Percentiles rank a stretch among this genome's conserved stretches.
phyloP scores from a whole-genome alignment of 257 asterid genomes.

The Eucommia ulmoides region DNA sequence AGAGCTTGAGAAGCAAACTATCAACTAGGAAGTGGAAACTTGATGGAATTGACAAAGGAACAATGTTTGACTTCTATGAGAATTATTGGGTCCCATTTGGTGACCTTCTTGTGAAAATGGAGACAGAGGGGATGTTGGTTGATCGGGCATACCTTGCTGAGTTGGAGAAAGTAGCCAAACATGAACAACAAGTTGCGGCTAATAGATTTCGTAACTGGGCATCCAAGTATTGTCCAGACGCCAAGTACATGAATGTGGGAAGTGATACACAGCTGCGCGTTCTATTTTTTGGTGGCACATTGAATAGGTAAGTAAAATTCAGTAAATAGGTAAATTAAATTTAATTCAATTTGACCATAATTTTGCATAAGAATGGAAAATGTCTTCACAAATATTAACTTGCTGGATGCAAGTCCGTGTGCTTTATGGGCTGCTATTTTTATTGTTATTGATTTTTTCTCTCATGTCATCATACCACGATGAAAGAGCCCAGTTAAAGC shows the following conservation, averaged over 20 bases:
- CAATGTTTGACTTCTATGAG: slow-evolving; percentile 65
- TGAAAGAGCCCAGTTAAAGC: too few relatives aligned
- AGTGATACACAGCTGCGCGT: slow-evolving; percentile 92
- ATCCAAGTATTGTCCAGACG: slow-evolving; percentile 71
- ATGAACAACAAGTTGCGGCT: slow-evolving; percentile 75
- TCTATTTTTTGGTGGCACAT: slow-evolving; percentile 81
- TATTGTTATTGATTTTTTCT: too few relatives aligned
- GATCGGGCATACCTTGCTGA: slow-evolving; percentile 83
- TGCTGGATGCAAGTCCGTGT: too few relatives aligned
- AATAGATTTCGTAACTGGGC: slow-evolving; percentile 93
- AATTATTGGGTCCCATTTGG: slow-evolving; percentile 87
- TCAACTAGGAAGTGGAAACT: slow-evolving; percentile 46
- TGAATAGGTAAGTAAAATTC: slow-evolving; percentile 65
- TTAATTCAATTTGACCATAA: too few relatives aligned
- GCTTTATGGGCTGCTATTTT: too few relatives aligned
- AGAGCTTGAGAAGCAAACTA: slow-evolving; percentile 70
- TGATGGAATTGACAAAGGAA: slow-evolving; percentile 60
- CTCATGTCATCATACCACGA: too few relatives aligned
- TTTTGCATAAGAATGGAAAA: too few relatives aligned
- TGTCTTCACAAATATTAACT: too few relatives aligned
- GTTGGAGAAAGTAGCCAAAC: slow-evolving; percentile 79
- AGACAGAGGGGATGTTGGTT: slow-evolving; percentile 89
- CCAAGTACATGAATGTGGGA: slow-evolving; percentile 83
- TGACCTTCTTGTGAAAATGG: slow-evolving; percentile 84
- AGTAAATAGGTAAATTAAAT: too few relatives aligned